Base-by-base conservation (phyloP, 2,329 filamentous ascomycete species). In the Exophiala sp. region DNA sequence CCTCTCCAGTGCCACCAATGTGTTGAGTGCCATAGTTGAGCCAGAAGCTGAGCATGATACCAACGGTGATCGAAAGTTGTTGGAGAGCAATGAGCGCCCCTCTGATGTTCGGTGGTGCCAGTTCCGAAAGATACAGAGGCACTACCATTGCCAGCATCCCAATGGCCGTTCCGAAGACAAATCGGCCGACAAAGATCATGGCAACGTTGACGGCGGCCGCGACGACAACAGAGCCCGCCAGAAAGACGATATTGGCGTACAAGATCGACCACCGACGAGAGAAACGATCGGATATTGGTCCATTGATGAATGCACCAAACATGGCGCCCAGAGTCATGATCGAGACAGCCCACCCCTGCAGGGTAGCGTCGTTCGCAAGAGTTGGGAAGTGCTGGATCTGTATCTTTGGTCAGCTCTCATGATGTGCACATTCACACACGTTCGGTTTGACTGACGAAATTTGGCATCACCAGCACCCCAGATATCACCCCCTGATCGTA, bases 281-380 rank as follows among this genome's bases (percentile, higher is more conserved):
- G 20, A 48, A 20, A 9, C 24, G 34, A n/a, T 29, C 18, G 33
- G 32, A 11, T 12, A 18, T 21, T n/a, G 18, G 32, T 12, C 20
- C 35, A n/a, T 29, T 10, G 18, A 48, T 24, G 5, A 33, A 11
- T 10, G 34, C 10, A 32, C 46, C 46, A 12, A 48, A 10, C 38
- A 12, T n/a, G 9, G 38, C 38, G 7, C 11, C 38, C 38, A 40
- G 14, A 7, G 14, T 12, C 36, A 81, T 47, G 0, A 72, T 76
- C 60, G 82, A 81, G 29, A 81, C 71, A 9, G 68, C 58, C 3
- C 38, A 79, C 77, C 3, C 76, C 78, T 2, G 79, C 70, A 1
- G 79, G 60, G 40, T 81, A 78, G 3, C 75, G 75, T 55, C 76
- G 78, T 50, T 79, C 77, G 35, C 79, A 68, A 3, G 76, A 79